Evolutionary conservation across 129 eudicot genomes (phyloP), one percentile per base, ranked within the genome.

Genomic region (Flaveria linearis): DNA sequence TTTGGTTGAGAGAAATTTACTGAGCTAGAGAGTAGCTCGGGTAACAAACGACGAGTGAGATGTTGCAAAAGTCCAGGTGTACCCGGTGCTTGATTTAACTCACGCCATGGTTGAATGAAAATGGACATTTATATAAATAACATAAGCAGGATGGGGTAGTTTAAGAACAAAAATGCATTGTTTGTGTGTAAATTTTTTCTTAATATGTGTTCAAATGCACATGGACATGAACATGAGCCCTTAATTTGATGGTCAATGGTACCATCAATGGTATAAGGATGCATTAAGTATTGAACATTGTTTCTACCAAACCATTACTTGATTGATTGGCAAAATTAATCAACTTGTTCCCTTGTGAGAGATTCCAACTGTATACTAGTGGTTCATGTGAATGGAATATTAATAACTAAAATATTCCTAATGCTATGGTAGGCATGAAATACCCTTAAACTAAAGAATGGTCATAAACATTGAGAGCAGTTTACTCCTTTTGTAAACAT

Each of bases 371-470:
- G 65, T 49, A 43, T 42, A 20, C 52, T 43, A 63, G 39, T 84
- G 84, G 61, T 72, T 80, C 75, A 79, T 84, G 78, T 75, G 84
- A 81, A 70, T 79, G 69, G 62, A 66, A 80, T 71, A 70, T 82
- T 39, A 63, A 69, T 81, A 72, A 69, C 62, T 79, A 66, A 75
- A 83, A 76, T 63, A 71, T 45, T 68, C 71, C 58, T 55, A 72
- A 73, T 74, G 25, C 71, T 82, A 72, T 84, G 85, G 84, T 83
- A 53, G 85, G 88, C 85, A 84, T 72, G 75, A 81, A 76, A 76
- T 73, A 74, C 74, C 75, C 63, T 76, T 41, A 7, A 76, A 71
- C 76, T 56, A 78, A 80, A 52, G 71, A 73, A 36, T 51, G 62
- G 74, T 58, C 74, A 86, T 86, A 52, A 84, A 68, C 78, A 72